Evolutionary conservation across 129 eudicot species (phyloP).

Genomic region (Flaveria trinervia): DNA sequence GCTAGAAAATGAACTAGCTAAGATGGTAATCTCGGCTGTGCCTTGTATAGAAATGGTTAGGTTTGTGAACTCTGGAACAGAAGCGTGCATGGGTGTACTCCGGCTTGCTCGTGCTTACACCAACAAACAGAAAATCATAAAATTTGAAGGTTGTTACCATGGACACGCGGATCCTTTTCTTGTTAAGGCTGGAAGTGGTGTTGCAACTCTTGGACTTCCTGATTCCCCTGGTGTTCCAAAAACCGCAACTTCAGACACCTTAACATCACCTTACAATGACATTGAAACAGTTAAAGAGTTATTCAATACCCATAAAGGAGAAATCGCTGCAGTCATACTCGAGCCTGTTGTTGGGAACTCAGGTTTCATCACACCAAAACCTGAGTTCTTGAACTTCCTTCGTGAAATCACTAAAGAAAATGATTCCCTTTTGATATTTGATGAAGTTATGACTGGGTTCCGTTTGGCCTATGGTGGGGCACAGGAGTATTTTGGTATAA

Average conservation of each 20-base stretch:
- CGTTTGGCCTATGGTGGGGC: constrained; percentile 90
- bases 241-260: constrained; percentile 63
- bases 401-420: constrained; percentile 64
- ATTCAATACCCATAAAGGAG: constrained; percentile 67
- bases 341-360: constrained; percentile 97
- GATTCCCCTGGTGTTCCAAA: constrained; percentile 96
- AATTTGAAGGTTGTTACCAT: constrained; percentile 81
- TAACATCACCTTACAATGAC: constrained; percentile 87
- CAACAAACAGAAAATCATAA: constrained; percentile 54
- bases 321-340: constrained; percentile 82
- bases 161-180: constrained; percentile 93
- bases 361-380: constrained; percentile 81
- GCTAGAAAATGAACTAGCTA: constrained; percentile 74
- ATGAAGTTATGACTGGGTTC: constrained; percentile 92
- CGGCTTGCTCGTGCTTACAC: constrained; percentile 96
- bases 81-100: constrained; percentile 98
- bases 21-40: constrained; percentile 89
- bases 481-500: constrained; percentile 73
- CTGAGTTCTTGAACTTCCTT: constrained; percentile 66
- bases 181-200: constrained; percentile 97
- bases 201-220: constrained; percentile 94
- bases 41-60: constrained; percentile 98
- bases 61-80: constrained; percentile 95
- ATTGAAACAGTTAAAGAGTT: constrained; percentile 51
- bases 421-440: constrained; percentile 65